phyloP scores from a whole-genome alignment of 2,329 filamentous ascomycete genomes.

The Aspergillus novofumigatus region DNA sequence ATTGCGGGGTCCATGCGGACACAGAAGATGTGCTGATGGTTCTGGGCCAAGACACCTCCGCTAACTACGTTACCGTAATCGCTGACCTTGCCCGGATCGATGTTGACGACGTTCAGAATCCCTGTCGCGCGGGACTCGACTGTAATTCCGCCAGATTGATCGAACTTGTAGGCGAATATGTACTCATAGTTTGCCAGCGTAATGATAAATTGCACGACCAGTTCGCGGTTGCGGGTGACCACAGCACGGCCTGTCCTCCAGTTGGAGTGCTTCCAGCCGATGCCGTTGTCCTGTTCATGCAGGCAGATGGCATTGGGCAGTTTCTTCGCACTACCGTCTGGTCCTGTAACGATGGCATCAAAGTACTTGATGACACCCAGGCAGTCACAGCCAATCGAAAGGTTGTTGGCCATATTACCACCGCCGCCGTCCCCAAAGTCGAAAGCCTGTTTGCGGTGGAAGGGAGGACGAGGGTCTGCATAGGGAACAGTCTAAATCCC shows the following conservation, averaged over 20 bases:
- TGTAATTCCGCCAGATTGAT: conserved; percentile 57
- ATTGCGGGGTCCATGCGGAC: conserved; percentile 60
- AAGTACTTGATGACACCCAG: conserved; percentile 66
- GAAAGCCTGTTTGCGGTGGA: conserved; percentile 67
- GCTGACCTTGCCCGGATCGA: conserved; percentile 56
- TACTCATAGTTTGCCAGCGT: conserved; percentile 53
- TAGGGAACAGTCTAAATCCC: conserved; percentile 52
- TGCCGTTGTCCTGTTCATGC: conserved; percentile 63
- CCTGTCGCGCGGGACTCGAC: conserved; percentile 67
- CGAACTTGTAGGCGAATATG: conserved; percentile 48
- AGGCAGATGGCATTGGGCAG: conserved; percentile 63
- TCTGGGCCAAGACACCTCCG: conserved; percentile 61
- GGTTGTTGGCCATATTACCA: conserved; percentile 64
- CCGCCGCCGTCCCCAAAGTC: conserved; percentile 68
- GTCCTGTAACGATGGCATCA: conserved; percentile 51
- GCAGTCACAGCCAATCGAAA: conserved; percentile 48
- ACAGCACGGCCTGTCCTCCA: conserved; percentile 61
- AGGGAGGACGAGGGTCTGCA: conserved; percentile 61
- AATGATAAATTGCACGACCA: conserved; percentile 63
- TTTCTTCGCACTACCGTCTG: conserved; percentile 50
- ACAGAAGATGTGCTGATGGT: conserved; percentile 73
- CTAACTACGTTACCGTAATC: conserved; percentile 64
- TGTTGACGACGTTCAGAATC: conserved; percentile 61
- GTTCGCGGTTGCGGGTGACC: conserved; percentile 56
- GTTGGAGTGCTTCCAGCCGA: conserved; percentile 67